These are phyloP conservation scores for Volvox carteri DNA, from an alignment of 163 green algal species.

Conservation along the genomic window DNA sequence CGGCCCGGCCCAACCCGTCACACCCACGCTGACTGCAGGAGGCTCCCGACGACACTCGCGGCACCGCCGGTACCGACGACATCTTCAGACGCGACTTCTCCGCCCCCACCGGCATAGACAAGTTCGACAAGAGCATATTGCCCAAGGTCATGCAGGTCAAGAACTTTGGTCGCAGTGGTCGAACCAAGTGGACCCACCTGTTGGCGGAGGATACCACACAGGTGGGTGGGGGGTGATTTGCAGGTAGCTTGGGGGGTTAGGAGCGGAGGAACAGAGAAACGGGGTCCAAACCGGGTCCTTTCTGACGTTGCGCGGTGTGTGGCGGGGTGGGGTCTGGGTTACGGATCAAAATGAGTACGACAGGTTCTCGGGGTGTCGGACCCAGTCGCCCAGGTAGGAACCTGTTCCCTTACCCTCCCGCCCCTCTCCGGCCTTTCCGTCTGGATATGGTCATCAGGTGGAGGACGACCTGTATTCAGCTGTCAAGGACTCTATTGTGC, in stretches of 20 bases:
- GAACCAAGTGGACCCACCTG: conserved; percentile 97
- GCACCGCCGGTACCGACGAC: conserved; percentile 72
- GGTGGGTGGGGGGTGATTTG: conserved; percentile 12
- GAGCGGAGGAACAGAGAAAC: too few relatives aligned
- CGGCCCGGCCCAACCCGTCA: too few relatives aligned
- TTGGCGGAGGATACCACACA: conserved; percentile 88
- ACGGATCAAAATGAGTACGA: too few relatives aligned
- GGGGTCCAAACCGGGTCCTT: too few relatives aligned
- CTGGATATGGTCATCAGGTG: too few relatives aligned
- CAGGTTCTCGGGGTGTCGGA: too few relatives aligned
- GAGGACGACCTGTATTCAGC: conserved; percentile 51
- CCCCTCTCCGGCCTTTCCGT: too few relatives aligned
- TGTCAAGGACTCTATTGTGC: conserved; percentile 46
- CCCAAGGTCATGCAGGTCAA: conserved; percentile 98
- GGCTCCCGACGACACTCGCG: conserved; percentile 68
- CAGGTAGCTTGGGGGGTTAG: not conserved
- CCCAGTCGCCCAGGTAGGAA: too few relatives aligned
- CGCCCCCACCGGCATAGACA: conserved; percentile 93
- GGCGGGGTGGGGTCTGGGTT: too few relatives aligned
- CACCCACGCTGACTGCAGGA: conserved; percentile 69
- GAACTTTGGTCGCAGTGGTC: conserved; percentile 94
- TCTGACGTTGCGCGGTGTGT: too few relatives aligned
- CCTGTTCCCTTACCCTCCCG: too few relatives aligned
- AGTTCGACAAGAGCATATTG: conserved; percentile 92
- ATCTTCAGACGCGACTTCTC: conserved; percentile 92